phyloP scores from a whole-genome alignment of 345 rosid species.

The Anastatica hierochuntica region DNA sequence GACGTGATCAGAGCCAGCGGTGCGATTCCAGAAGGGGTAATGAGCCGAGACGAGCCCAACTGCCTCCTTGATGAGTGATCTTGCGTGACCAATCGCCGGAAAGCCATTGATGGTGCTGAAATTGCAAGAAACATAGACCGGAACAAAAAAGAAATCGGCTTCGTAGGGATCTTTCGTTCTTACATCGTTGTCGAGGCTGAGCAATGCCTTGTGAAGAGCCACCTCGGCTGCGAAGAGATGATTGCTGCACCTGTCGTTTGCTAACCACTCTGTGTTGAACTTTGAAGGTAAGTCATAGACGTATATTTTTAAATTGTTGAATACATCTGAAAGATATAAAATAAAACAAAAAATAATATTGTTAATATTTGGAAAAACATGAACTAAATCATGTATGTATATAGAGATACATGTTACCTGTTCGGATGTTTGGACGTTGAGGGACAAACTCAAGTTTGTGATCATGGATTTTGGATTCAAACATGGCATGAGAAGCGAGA shows the following conservation, averaged over 20 bases:
- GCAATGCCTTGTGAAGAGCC: conserved; percentile 66
- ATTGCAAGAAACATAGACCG: conserved; percentile 89
- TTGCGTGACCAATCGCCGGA: conserved; percentile 91
- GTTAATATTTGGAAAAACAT: not conserved
- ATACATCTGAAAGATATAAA: conserved; percentile 21
- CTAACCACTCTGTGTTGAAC: conserved; percentile 72
- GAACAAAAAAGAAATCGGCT: conserved; percentile 89
- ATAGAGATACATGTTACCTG: conserved; percentile 33
- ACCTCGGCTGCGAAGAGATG: conserved; percentile 96
- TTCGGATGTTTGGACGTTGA: conserved; percentile 10
- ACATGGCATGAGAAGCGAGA: conserved; percentile 51
- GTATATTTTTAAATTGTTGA: conserved; percentile 63
- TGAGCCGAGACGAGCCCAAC: conserved; percentile 40
- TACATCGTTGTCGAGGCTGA: conserved; percentile 32
- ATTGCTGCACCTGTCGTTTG: conserved; percentile 65
- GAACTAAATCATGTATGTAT: not conserved
- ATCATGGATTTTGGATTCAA: conserved; percentile 55
- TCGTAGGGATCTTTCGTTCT: conserved; percentile 66
- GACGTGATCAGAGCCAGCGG: conserved; percentile 72
- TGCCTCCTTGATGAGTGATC: conserved; percentile 58
- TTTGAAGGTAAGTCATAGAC: conserved; percentile 68
- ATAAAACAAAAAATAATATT: not conserved
- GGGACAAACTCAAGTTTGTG: too few relatives aligned
- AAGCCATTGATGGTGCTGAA: conserved; percentile 87
- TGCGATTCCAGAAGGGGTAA: conserved; percentile 79